A percentile compares a stretch with the other conserved stretches of the same genome.
phyloP scores from a whole-genome alignment of 306 rosid species.

The Carpinus fangiana region DNA sequence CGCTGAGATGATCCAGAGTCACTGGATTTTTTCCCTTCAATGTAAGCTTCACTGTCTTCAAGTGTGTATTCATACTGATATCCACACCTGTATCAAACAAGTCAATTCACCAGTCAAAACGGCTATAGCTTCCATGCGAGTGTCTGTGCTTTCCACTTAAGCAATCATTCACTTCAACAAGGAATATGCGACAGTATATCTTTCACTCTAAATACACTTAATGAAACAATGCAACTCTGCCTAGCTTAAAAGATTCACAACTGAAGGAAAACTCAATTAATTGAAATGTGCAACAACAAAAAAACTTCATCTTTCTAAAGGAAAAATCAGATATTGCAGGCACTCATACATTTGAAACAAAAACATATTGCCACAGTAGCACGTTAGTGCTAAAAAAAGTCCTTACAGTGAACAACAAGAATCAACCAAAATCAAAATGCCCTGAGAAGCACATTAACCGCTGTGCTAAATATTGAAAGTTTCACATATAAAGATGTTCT shows the following conservation, averaged over 20 bases:
- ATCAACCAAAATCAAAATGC: neutral
- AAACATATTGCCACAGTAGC: neutral
- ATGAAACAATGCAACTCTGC: neutral
- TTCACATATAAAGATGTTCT: neutral
- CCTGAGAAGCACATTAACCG: neutral
- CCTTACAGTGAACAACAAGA: neutral
- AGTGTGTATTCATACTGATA: slow-evolving; percentile 86
- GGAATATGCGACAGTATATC: neutral
- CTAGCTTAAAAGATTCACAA: neutral
- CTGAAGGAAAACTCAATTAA: neutral
- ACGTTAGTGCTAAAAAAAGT: neutral
- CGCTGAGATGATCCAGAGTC: slow-evolving; percentile 92
- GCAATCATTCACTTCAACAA: neutral
- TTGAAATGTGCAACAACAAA: no score
- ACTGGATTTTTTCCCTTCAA: slow-evolving; percentile 94
- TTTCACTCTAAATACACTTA: neutral
- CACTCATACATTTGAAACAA: neutral
- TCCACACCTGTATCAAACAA: slow-evolving; percentile 63
- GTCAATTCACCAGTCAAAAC: slow-evolving; percentile 32
- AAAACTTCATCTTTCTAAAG: neutral
- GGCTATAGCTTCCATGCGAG: slow-evolving; percentile 1
- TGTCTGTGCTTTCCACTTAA: neutral
- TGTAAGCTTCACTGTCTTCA: slow-evolving; percentile 89
- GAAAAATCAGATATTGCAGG: neutral
- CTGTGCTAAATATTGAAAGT: neutral